Base-by-base conservation (phyloP, 768 basidiomycete genomes). In the Multifurca ochricompacta region DNA sequence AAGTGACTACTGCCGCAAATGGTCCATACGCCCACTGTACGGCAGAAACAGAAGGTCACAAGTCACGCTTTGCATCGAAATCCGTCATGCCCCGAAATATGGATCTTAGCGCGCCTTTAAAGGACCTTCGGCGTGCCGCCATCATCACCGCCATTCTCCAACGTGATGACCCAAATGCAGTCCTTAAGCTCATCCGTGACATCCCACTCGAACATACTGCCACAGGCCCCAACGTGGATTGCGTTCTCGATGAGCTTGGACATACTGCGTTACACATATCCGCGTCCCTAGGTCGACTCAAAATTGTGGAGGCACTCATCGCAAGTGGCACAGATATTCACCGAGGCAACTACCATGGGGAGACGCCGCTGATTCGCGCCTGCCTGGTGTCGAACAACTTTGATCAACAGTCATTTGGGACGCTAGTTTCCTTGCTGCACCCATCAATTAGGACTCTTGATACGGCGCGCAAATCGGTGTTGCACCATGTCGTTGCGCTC, bases 221-320 rank as follows among this genome's bases (percentile, higher is more conserved):
- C 21, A 52, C 64, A 16, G 64, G 68, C 6, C 51, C 64, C 34
- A 90, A 93, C 54, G 71, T 91, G 44, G 88, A 98, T 65, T 75
- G 79, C n/a, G 76, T 95, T 37, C 78, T 99, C 37, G 96, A 99
- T 63, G 91, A 96, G 59, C 87, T 92, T 63, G 91, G 91, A 0
- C 96, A 99, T 67, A 91, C 93, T 0, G 87, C 94, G 9, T 75
- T 99, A 13, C 96, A 99, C 67, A 78, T 97, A 58, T 94, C 96
- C 1, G 84, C 92, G 6, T 89, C 92, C 40, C 75, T 97, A 46
- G 89, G 84, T 0, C 79, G 89, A 19, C 76, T 80, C 45, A 73
- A 76, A 23, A 81, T 78, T 31, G 78, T 90, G 16, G 78, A 81
- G 23, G 79, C 82, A 9, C 77, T 99, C 32, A 76, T 97, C 54